These are phyloP conservation scores for Oenanthe javanica DNA, from an alignment of 140 eudicot species.

Conservation along the genomic window DNA sequence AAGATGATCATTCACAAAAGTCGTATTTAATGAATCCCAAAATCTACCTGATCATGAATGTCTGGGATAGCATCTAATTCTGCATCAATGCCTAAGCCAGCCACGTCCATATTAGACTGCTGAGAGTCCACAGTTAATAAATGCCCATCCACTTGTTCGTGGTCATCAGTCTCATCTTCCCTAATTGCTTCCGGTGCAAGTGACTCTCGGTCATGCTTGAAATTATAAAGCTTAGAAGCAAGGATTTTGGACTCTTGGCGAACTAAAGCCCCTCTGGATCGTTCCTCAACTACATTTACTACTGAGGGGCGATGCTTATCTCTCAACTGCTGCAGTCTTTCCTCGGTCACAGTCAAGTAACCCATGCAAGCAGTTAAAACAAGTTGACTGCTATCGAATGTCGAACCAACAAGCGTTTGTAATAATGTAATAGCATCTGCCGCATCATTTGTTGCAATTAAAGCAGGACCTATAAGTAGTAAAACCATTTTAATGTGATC, in stretches of 20 bases:
- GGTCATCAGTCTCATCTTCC: constrained; percentile 26
- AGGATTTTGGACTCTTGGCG: constrained; percentile 65
- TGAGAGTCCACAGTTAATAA: constrained; percentile 22
- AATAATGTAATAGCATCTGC: constrained; percentile 83
- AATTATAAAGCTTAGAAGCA: constrained; percentile 80
- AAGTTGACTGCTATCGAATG: constrained; percentile 94
- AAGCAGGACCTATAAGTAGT: constrained; percentile 62
- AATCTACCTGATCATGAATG: constrained; percentile 77
- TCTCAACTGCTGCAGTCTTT: constrained; percentile 51
- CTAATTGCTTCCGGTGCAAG: constrained; percentile 34
- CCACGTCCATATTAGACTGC: constrained; percentile 35
- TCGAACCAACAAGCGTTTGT: constrained; percentile 82
- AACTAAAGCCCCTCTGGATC: constrained; percentile 45
- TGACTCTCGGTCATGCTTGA: constrained; percentile 60
- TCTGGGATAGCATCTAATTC: constrained; percentile 65
- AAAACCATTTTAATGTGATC: neutral
- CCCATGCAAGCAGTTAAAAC: constrained; percentile 95
- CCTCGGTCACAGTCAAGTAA: constrained; percentile 58
- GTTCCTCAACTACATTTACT: constrained; percentile 53
- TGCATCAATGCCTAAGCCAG: constrained; percentile 32
- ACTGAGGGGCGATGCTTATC: constrained; percentile 77
- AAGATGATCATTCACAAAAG: neutral
- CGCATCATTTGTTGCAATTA: constrained; percentile 79
- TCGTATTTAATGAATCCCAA: neutral
- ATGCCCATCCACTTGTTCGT: constrained; percentile 20